These are phyloP conservation scores for Cercospora beticola DNA, from an alignment of 2,329 filamentous ascomycete genomes.

Conservation along the genomic window DNA sequence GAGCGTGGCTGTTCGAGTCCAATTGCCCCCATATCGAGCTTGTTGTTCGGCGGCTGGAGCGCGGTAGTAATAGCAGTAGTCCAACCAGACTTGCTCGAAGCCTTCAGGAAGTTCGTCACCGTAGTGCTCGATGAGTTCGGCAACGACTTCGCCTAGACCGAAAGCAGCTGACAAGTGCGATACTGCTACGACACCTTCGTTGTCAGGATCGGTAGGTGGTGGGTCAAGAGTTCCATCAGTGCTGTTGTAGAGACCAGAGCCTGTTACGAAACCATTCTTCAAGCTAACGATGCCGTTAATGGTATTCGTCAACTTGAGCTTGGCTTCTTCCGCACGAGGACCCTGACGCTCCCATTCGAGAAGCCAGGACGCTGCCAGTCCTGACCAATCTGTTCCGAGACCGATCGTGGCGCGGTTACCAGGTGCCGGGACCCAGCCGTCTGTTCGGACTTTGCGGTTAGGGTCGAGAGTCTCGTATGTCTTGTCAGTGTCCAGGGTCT, in stretches of 20 bases:
- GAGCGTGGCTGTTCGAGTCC: conserved; percentile 44
- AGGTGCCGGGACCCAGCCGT: conserved; percentile 50
- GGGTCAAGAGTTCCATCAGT: conserved; percentile 52
- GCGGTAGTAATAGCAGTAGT: conserved; percentile 61
- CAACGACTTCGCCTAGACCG: conserved; percentile 58
- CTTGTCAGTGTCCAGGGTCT: conserved; percentile 54
- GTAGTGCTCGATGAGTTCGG: conserved; percentile 55
- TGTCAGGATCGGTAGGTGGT: conserved; percentile 54
- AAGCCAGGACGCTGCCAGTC: conserved; percentile 58
- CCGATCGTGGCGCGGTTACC: conserved; percentile 50
- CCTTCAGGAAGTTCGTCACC: conserved; percentile 48
- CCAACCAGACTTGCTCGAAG: conserved; percentile 58
- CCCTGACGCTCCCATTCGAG: conserved; percentile 61
- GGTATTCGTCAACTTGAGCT: conserved; percentile 51
- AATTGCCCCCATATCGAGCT: conserved; percentile 54
- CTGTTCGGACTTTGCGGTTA: conserved; percentile 58
- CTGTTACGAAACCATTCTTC: conserved; percentile 61
- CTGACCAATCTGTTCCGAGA: conserved; percentile 61
- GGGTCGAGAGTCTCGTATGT: conserved; percentile 57
- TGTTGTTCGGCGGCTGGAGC: conserved; percentile 52
- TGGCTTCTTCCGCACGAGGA: conserved; percentile 54
- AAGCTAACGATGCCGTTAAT: conserved; percentile 55
- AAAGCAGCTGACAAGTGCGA: conserved; percentile 61
- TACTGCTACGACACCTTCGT: conserved; percentile 53
- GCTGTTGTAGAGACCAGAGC: conserved; percentile 54